Percentiles rank a stretch among this genome's conserved stretches.
Conservation (phyloP, 2,329 filamentous ascomycete species). For the Paramyrothecium roridum region DNA sequence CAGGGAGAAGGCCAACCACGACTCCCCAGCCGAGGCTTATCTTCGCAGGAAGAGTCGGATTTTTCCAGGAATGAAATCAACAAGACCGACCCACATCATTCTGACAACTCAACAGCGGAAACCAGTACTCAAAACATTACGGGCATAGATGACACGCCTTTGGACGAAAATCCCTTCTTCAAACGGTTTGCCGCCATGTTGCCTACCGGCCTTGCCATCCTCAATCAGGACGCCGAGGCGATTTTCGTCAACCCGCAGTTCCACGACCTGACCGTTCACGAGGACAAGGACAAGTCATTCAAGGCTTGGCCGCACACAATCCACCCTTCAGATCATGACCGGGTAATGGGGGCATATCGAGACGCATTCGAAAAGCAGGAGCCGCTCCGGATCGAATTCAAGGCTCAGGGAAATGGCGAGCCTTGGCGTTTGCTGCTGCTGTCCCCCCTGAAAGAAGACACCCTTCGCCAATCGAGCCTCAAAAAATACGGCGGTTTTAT, state of each 20-base stretch:
- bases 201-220: background rate
- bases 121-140: background rate
- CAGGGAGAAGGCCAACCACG: background rate
- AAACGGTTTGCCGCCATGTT: background rate
- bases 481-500: background rate
- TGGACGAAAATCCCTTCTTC: background rate
- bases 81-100: background rate
- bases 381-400: background rate
- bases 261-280: background rate
- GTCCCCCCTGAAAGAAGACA: background rate
- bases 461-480: background rate
- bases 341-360: background rate
- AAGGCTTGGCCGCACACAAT: background rate
- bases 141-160: background rate
- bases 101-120: background rate
- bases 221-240: background rate
- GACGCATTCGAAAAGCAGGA: background rate
- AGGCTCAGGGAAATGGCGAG: background rate
- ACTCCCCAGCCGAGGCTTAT: background rate
- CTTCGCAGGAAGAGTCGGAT: background rate
- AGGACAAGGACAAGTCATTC: background rate
- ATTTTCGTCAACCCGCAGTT: background rate
- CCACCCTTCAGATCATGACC: background rate
- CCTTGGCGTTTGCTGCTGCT: background rate
- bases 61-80: background rate